phyloP scores from a whole-genome alignment of 192 early-diverging fungal species.

The Coemansia sp. region DNA sequence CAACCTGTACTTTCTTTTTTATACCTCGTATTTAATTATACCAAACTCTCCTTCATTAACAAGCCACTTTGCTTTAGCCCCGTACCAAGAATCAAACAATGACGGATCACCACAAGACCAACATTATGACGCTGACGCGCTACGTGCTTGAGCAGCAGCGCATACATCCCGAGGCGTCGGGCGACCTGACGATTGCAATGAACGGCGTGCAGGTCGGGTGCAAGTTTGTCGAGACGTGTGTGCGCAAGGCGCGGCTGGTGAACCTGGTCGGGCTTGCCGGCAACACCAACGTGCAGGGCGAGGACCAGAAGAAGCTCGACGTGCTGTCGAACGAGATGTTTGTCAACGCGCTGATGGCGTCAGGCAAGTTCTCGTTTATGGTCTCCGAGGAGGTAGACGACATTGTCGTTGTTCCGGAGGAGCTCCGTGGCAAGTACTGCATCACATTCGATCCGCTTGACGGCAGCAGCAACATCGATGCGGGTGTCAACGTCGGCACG shows the following conservation, averaged over 20 bases:
- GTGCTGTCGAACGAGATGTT: constrained; percentile 98
- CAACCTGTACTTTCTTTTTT: background rate
- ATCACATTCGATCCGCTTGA: constrained; percentile 98
- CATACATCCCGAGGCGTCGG: constrained; percentile 77
- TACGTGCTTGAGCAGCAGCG: constrained; percentile 93
- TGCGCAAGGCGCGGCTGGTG: constrained; percentile 93
- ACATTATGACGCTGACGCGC: constrained; percentile 90
- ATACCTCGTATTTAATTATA: background rate
- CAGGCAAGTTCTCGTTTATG: constrained; percentile 88
- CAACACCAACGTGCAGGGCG: constrained; percentile 85
- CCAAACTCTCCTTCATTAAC: background rate
- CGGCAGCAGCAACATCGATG: constrained; percentile 97
- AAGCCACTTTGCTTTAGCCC: background rate
- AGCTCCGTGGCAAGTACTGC: constrained; percentile 83
- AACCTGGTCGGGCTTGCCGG: constrained; percentile 93
- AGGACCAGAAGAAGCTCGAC: constrained; percentile 96
- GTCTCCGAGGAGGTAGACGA: constrained; percentile 97
- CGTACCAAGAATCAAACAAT: constrained; percentile 10
- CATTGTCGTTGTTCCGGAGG: constrained; percentile 81
- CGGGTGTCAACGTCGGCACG: constrained; percentile 96
- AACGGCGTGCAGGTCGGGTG: constrained; percentile 88
- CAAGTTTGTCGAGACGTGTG: constrained; percentile 96
- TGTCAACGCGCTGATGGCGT: constrained; percentile 86
- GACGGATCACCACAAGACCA: constrained; percentile 70
- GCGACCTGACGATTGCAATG: constrained; percentile 91